A percentile compares a stretch with the other conserved stretches of the same genome.
These are phyloP conservation scores for Periconia sp. DNA, from an alignment of 2,329 filamentous ascomycete species.

Conservation along the genomic window DNA sequence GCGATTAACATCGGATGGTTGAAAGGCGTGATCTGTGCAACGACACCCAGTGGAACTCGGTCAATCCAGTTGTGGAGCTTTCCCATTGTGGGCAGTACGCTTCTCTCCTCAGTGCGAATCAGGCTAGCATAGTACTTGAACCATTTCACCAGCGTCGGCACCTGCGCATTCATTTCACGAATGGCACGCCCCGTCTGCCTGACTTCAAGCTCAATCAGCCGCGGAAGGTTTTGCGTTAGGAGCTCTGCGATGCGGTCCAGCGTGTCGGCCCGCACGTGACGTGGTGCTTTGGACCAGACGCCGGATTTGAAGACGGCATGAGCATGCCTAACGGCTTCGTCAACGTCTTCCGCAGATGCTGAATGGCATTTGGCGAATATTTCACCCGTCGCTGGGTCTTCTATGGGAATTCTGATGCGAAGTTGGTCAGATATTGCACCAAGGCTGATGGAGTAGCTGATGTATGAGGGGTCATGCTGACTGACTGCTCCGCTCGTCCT, in stretches of 20 bases:
- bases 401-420: slow-evolving; percentile 51
- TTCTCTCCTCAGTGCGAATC: slow-evolving; percentile 66
- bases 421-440: slow-evolving; percentile 8
- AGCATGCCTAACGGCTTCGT: slow-evolving; percentile 45
- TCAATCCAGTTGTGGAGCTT: slow-evolving; percentile 52
- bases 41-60: slow-evolving; percentile 40
- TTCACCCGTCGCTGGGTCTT: slow-evolving; percentile 57
- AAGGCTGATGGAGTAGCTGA: not conserved
- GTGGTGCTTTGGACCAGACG: slow-evolving; percentile 59
- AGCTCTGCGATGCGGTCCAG: slow-evolving; percentile 62
- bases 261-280: slow-evolving; percentile 62
- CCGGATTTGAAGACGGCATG: slow-evolving; percentile 54
- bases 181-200: slow-evolving; percentile 68
- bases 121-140: slow-evolving; percentile 71
- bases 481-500: slow-evolving; percentile 53
- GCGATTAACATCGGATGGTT: slow-evolving; percentile 45
- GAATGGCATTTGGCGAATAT: slow-evolving; percentile 56
- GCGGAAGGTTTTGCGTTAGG: slow-evolving; percentile 55
- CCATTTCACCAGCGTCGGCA: slow-evolving; percentile 67
- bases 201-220: slow-evolving; percentile 65
- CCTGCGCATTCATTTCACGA: slow-evolving; percentile 71
- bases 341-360: slow-evolving; percentile 51
- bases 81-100: slow-evolving; percentile 65
- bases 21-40: slow-evolving; percentile 44
- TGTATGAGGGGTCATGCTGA: slow-evolving; percentile 19